Evolutionary conservation across 148 eudicot genomes (phyloP), one percentile per base, ranked within the genome.

Genomic region (Nepenthes mirabilis): DNA sequence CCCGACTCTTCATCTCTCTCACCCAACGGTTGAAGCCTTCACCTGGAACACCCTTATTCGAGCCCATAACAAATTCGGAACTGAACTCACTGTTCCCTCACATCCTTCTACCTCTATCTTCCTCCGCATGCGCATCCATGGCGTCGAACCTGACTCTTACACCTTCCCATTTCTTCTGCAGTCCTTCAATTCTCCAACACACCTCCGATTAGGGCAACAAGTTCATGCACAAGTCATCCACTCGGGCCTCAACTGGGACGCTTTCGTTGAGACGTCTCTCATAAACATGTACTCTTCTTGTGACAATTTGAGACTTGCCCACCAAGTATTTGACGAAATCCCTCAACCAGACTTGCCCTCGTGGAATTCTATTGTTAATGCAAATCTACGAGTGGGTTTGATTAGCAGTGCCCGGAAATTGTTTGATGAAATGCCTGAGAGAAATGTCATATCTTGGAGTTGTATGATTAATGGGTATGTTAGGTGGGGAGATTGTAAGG

Each of bases 121-220:
- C 55, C 57, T 33, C 34, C 63, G 67, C n/a, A 76, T 76, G 76
- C 68, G 76, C 33, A 61, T 59, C 14, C 76, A 61, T 48, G 33
- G 59, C 34, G 74, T 72, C 66, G 13, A 40, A 53, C 80, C 80
- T 5, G 80, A 76, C 37, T 76, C 62, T 40, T 65, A 76, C 67
- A 76, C 80, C 43, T 76, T 72, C 68, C 80, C 80, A 33, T 76
- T 72, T 58, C 80, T 76, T 33, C 73, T 76, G 37, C 75, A 71
- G 4, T 65, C 73, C 61, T 62, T 76, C 63, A 65, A 13, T 43
- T 68, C 67, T 33, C 61, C 70, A 3, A 13, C 64, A 54, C 65
- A 65, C 43, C 60, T 68, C 36, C 52, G 6, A n/a, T 58, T 37
- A 3, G 80, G 73, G 33, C 73, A 65, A n/a, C 23, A 34, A 11